These are phyloP conservation scores for Jimgerdemannia lactiflua DNA, from an alignment of 192 early-diverging fungal genomes.

Conservation along the genomic window DNA sequence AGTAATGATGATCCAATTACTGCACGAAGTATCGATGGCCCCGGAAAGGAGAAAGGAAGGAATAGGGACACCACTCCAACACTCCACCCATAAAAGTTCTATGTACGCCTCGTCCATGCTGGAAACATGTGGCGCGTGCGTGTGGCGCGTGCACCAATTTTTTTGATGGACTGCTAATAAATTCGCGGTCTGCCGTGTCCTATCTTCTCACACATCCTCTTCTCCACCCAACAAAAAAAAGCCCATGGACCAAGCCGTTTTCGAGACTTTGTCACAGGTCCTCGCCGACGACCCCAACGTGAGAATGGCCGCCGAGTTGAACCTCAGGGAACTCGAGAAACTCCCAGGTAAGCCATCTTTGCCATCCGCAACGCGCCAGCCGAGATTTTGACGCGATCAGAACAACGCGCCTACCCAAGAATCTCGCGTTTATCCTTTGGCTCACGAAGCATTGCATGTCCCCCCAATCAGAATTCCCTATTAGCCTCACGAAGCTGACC, in stretches of 20 bases:
- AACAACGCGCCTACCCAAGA: too few species aligned
- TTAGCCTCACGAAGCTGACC: constrained; percentile 64
- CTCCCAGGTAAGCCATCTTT: constrained; percentile 47
- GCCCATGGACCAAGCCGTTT: constrained; percentile 71
- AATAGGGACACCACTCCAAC: too few species aligned
- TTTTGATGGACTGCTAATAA: background rate
- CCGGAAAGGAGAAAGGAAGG: too few species aligned
- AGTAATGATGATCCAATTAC: too few species aligned
- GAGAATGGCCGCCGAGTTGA: constrained; percentile 64
- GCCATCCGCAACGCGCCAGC: background rate
- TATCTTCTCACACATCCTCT: background rate
- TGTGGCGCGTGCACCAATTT: background rate
- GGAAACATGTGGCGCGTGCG: too few species aligned
- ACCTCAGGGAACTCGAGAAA: constrained; percentile 62
- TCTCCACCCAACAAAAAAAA: constrained; percentile 1
- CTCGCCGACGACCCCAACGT: constrained; percentile 63
- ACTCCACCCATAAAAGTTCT: too few species aligned
- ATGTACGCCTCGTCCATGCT: too few species aligned
- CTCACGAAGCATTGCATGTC: background rate
- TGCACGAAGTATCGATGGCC: too few species aligned
- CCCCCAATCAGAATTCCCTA: constrained; percentile 53
- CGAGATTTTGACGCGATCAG: background rate
- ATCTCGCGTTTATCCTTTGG: too few species aligned
- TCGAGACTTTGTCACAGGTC: constrained; percentile 65
- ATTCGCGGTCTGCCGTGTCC: too few species aligned